Percentiles rank a stretch among this genome's conserved stretches.
These are phyloP conservation scores for Magnolia sinica DNA, from an alignment of 164 flowering plant genomes.

Conservation along the genomic window DNA sequence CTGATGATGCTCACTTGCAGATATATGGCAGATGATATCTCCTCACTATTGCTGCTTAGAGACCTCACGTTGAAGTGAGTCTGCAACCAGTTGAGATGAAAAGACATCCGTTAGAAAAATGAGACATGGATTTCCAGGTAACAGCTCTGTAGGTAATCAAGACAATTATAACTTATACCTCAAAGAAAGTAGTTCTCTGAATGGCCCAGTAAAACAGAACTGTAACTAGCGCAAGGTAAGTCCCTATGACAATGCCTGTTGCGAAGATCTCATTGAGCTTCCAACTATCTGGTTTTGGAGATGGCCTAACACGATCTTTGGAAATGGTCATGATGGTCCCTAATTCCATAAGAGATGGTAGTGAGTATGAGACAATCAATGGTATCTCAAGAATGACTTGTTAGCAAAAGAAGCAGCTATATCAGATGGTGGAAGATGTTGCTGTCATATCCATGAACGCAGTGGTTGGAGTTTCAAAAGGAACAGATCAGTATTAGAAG, in stretches of 20 bases:
- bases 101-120: neutral
- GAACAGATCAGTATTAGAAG: neutral
- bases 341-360: conserved; percentile 14
- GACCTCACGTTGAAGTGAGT: conserved; percentile 31
- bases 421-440: neutral
- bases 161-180: conserved; percentile 40
- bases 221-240: conserved; percentile 78
- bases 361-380: neutral
- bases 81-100: conserved; percentile 27
- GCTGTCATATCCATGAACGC: neutral
- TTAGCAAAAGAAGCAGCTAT: neutral
- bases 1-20: conserved; percentile 68
- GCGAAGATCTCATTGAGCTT: conserved; percentile 83
- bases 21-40: conserved; percentile 56
- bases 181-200: conserved; percentile 56
- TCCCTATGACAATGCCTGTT: conserved; percentile 79
- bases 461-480: neutral
- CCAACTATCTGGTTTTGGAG: conserved; percentile 88
- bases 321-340: conserved; percentile 93
- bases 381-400: neutral
- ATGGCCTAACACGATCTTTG: conserved; percentile 79
- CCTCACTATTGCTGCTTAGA: conserved; percentile 21
- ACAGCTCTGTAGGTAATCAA: neutral
- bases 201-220: conserved; percentile 77
- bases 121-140: neutral